Conservation (phyloP, 192 early-diverging fungal genomes). For the Coemansia sp. region DNA sequence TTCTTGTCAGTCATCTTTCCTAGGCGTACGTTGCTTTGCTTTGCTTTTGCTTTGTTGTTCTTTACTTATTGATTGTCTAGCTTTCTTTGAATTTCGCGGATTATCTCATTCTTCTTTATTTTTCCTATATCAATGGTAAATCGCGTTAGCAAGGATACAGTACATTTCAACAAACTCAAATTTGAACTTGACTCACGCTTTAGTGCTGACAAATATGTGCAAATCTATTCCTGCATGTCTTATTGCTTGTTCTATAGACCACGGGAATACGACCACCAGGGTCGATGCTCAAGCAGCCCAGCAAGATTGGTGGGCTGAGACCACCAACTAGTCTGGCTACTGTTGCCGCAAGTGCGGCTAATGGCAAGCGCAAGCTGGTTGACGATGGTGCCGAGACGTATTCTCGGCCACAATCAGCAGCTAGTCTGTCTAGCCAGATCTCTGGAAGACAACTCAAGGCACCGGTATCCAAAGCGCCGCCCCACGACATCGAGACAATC, state of each 20-base stretch:
- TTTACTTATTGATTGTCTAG: background rate
- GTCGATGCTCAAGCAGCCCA: slow-evolving; percentile 39
- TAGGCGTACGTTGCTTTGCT: background rate
- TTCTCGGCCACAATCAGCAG: background rate
- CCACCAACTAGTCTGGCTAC: background rate
- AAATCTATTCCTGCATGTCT: background rate
- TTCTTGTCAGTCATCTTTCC: too few relatives aligned
- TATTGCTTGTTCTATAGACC: slow-evolving; percentile 15
- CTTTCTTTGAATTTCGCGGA: background rate
- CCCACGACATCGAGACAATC: slow-evolving; percentile 16
- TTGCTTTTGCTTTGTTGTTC: background rate
- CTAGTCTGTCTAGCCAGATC: background rate
- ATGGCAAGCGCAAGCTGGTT: slow-evolving; percentile 32
- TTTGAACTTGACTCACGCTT: background rate
- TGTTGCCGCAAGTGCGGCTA: background rate
- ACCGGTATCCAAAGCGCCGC: slow-evolving; percentile 12
- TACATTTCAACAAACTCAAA: background rate
- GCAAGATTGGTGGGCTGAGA: slow-evolving; percentile 31
- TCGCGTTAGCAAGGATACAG: background rate
- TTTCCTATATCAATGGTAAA: background rate
- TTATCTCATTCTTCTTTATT: background rate
- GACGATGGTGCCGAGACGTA: slow-evolving; percentile 1
- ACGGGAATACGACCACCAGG: slow-evolving; percentile 31
- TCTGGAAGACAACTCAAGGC: slow-evolving; percentile 20
- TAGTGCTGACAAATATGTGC: background rate